phyloP scores from a whole-genome alignment of 139 green algal species.

The Coccomyxa sp. region DNA sequence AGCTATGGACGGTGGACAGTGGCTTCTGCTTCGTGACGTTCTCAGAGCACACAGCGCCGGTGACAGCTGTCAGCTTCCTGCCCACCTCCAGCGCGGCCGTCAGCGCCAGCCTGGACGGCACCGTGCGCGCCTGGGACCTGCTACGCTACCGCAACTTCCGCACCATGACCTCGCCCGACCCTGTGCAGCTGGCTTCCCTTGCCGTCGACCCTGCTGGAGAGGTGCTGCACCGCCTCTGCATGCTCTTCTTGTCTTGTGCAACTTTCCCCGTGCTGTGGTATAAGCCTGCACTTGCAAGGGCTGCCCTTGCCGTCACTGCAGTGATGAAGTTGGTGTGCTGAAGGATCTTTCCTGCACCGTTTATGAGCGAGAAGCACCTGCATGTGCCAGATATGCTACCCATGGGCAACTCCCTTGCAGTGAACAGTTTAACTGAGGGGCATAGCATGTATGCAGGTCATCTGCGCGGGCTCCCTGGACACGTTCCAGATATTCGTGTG shows the following conservation, averaged over 20 bases:
- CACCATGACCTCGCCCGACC: slow-evolving; percentile 78
- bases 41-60: slow-evolving; percentile 79
- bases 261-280: too few species aligned
- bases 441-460: slow-evolving; percentile 40
- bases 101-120: slow-evolving; percentile 73
- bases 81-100: slow-evolving; percentile 43
- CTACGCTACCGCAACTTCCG: slow-evolving; percentile 93
- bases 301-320: too few species aligned
- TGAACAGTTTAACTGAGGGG: too few species aligned
- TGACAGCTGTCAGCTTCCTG: slow-evolving; percentile 80
- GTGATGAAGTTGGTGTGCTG: too few species aligned
- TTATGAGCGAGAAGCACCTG: too few species aligned
- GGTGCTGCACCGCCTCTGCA: too few species aligned
- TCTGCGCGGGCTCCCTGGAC: slow-evolving; percentile 81
- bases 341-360: too few species aligned
- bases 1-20: slow-evolving; percentile 74
- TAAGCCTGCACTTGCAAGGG: too few species aligned
- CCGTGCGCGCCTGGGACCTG: slow-evolving; percentile 92
- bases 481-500: slow-evolving; percentile 94
- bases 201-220: slow-evolving; percentile 86
- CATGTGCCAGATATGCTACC: too few species aligned
- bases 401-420: too few species aligned
- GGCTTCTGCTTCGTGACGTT: slow-evolving; percentile 95
- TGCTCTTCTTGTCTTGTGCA: too few species aligned
- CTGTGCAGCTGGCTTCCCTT: slow-evolving; percentile 82